These are phyloP conservation scores for Auxenochlorella pyrenoidosa DNA, from an alignment of 139 green algal genomes.

Conservation along the genomic window DNA sequence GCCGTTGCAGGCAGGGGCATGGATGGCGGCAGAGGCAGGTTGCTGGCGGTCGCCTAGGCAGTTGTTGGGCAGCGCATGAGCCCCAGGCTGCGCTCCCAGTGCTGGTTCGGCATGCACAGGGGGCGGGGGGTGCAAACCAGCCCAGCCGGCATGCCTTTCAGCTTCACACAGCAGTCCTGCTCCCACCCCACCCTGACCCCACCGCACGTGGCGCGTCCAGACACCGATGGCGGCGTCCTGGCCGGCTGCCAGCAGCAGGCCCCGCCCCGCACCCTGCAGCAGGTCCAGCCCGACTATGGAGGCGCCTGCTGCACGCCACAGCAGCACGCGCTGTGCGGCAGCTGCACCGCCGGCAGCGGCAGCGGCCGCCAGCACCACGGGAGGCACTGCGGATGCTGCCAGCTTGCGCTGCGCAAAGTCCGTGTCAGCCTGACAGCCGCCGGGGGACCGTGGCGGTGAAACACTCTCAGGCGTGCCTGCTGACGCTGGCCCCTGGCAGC, in stretches of 20 bases:
- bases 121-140: no score
- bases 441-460: no score
- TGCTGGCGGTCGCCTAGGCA: background rate
- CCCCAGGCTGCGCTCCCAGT: no score
- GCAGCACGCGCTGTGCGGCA: background rate
- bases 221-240: slow-evolving; percentile 71
- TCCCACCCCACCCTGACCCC: no score
- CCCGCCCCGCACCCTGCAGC: slow-evolving; percentile 27
- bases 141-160: no score
- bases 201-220: slow-evolving; percentile 56
- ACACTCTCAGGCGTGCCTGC: background rate
- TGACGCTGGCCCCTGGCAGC: background rate
- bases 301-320: slow-evolving; percentile 59
- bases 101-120: no score
- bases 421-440: background rate
- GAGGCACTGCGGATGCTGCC: no score
- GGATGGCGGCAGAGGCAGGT: background rate
- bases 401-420: background rate
- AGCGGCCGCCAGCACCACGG: background rate
- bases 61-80: background rate
- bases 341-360: background rate
- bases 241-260: slow-evolving; percentile 63
- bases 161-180: no score
- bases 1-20: no score
- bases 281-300: slow-evolving; percentile 60